Base-by-base conservation (phyloP, 768 basidiomycete genomes). In the Calocera cornea region DNA sequence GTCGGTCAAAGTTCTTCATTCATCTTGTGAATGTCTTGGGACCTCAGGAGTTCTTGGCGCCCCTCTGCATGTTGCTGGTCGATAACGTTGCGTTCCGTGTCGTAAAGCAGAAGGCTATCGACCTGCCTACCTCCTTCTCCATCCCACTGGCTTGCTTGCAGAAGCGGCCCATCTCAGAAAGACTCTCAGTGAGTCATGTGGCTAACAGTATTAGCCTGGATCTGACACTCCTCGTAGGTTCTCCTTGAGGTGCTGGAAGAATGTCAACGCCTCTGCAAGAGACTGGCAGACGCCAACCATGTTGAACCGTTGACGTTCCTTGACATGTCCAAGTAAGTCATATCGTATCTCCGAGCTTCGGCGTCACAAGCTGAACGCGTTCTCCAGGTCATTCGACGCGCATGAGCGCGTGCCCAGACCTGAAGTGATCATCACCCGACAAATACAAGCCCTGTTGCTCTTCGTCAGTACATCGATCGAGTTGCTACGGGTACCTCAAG, bases 1-100 rank as follows among this genome's bases (percentile, higher is more conserved):
- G 97, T 27, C 88, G 92, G 50, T 86, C 89, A 66, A 88, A 87
- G 93, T 95, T 99, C 78, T 97, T 94, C 77, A 80, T 86, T 1
- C 92, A 95, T 73, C 83, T 99, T 16, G 83, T 90, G 24, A 86
- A 91, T 66, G 87, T 89, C 1, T 82, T 98, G 24, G 94, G 92
- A 1, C 79, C 87, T 7, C 78, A 81, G 8, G 86, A 92, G 33
- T 99, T 95, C 80, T 78, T 95, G 49, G 81, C 90, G 0, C 88
- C 93, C 0, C 76, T 97, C 16, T 85, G 83, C 66, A 89, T 97
- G 85, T 83, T 97, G 0, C 80, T 98, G 27, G 80, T 93, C 1
- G 91, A 95, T 72, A 91, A 88, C 71, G 79, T 83, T 1, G 83
- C 86, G 10, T 89, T 85, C 70, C 84, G 87, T 19, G 81, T 87